Evolutionary conservation across 2,329 filamentous ascomycete genomes (phyloP), one percentile per base, ranked within the genome.

Genomic region (Claviceps humidiphila): DNA sequence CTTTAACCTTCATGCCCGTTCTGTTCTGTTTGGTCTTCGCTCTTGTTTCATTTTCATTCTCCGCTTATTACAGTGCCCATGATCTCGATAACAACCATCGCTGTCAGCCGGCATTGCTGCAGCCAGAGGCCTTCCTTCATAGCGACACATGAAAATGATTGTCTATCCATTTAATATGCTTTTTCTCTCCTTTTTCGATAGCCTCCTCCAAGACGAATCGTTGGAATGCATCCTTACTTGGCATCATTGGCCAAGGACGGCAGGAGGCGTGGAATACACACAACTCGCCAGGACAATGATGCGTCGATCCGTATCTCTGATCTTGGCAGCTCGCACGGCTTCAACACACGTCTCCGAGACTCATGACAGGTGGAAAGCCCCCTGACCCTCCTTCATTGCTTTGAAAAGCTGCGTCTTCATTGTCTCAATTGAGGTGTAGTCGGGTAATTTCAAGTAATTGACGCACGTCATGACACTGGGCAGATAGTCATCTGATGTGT

Each of bases 381-480:
- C 93, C 67, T 98, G 93, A 24, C 93, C 93, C 72, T 98, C 94
- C 67, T 82, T 87, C 65, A 95, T 95, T 26, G 93, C 94, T 58
- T 84, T 85, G 58, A 80, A 82, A 51, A 98, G 75, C 66, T 88
- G 87, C 65, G 85, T 79, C 63, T 78, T 84, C 69, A 98, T 81
- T 50, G 85, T 76, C 1, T 87, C 80, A 56, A 95, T 72, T 59
- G 74, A 82, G 58, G 83, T 91, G 70, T 98, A 98, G 68, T 98
- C 89, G 20, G 93, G 93, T 63, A 98, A 78, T 71, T 98, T 98
- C 62, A 98, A 81, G 66, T 98, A 98, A 69, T 98, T 98, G 69
- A 95, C 93, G 67, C 94, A 98, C 11, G 94, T 98, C 94, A 98
- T 98, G 66, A 98, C 94, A 66, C 90, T 97, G 13, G 94, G 93